These are phyloP conservation scores for Trichoderma virens DNA, from an alignment of 495 filamentous ascomycete genomes.

Conservation along the genomic window DNA sequence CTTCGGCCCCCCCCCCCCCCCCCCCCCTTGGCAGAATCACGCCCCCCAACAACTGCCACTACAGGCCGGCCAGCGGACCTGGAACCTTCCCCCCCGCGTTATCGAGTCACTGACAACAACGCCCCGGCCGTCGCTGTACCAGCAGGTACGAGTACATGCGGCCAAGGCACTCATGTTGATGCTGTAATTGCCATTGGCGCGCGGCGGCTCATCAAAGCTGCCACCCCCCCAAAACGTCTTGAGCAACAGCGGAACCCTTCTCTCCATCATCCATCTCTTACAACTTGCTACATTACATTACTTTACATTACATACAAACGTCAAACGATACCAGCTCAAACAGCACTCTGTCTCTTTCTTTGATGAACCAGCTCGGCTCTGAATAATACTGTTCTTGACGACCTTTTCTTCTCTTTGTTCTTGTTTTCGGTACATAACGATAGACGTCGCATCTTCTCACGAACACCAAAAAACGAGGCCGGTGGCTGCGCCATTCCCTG, in stretches of 20 bases:
- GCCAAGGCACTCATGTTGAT: not conserved
- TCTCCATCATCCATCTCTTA: slow-evolving; percentile 4
- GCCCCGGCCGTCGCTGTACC: not conserved
- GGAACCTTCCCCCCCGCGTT: not conserved
- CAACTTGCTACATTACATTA: not conserved
- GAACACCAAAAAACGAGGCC: not conserved
- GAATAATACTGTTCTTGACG: not conserved
- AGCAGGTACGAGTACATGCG: not conserved
- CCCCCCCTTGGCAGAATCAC: not conserved
- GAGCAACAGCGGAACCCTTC: not conserved
- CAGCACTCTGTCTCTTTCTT: not conserved
- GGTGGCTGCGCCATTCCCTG: slow-evolving; percentile 4
- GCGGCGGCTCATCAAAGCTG: slow-evolving; percentile 7
- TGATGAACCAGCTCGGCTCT: not conserved
- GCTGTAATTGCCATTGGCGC: slow-evolving; percentile 6
- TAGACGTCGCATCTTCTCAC: slow-evolving; percentile 7
- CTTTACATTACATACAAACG: not conserved
- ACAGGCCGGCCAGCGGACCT: not conserved
- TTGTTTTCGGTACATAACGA: slow-evolving; percentile 1
- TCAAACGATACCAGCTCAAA: not conserved
- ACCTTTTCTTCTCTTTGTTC: not conserved
- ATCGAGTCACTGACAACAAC: slow-evolving; percentile 1
- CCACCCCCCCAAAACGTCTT: not conserved
- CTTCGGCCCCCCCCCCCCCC: not conserved
- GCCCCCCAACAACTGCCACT: not conserved